Percentiles rank a stretch among this genome's conserved stretches.
Conservation (phyloP, 164 flowering plant species). For the Liquidambar formosana region DNA sequence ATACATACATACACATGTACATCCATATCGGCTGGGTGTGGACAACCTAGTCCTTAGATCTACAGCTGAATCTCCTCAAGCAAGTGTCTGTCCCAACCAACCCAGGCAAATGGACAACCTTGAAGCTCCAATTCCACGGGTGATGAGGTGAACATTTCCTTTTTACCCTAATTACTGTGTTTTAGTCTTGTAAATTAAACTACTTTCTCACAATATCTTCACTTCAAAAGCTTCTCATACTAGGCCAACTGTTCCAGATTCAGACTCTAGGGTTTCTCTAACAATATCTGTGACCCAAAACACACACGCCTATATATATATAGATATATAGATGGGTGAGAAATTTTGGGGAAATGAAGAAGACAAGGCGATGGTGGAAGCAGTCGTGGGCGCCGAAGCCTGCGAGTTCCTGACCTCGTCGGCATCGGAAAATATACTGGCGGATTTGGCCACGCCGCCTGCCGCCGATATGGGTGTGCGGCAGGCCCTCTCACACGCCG, state of each 20-base stretch:
- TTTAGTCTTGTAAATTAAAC: not conserved
- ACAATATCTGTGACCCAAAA: not conserved
- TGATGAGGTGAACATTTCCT: not conserved
- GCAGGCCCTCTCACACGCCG: slow-evolving; percentile 48
- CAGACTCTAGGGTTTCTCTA: not conserved
- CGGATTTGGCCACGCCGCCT: slow-evolving; percentile 31
- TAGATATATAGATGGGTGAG: slow-evolving; percentile 39
- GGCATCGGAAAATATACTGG: slow-evolving; percentile 33
- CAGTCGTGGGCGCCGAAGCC: slow-evolving; percentile 60
- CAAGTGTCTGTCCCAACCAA: no score
- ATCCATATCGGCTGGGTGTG: no score
- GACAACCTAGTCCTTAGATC: not conserved
- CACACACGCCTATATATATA: not conserved
- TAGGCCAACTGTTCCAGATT: not conserved
- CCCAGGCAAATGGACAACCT: not conserved
- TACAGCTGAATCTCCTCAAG: not conserved
- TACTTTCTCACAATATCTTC: not conserved
- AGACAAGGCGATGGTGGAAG: slow-evolving; percentile 54
- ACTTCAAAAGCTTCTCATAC: not conserved
- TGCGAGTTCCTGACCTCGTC: slow-evolving; percentile 42
- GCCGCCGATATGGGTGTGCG: slow-evolving; percentile 38
- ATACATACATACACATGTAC: no score
- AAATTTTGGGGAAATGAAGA: slow-evolving; percentile 52
- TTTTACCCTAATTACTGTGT: not conserved
- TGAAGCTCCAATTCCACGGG: not conserved